Base-by-base conservation (phyloP, 1,284 basidiomycete species). In the Ceratobasidium sp. region DNA sequence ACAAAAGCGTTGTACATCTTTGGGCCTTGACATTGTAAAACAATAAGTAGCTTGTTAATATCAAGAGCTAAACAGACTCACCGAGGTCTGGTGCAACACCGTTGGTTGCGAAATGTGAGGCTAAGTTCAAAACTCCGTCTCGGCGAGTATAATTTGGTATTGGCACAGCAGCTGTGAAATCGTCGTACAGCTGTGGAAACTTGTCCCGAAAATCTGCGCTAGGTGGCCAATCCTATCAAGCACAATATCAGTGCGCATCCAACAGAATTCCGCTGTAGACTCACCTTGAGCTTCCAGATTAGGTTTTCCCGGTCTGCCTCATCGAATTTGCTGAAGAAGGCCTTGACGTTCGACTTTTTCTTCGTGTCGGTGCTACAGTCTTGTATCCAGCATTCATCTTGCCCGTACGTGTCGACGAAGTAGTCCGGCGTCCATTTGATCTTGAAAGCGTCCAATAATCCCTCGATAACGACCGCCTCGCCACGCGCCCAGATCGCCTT, bases 41-140 rank as follows among this genome's bases (percentile, higher is more conserved):
- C 9, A 39, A 53, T 44, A 44, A 66, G 42, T 49, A 28, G 28
- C 3, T 39, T 4, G 46, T 7, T 44, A 60, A 39, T 60, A 23
- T 5, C 58, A 12, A n/a, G 33, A 33, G 33, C 33, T 12, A 67
- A n/a, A 33, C 23, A 26, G 12, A 63, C 78, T 46, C 39, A 83
- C 96, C 97, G 15, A 98, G 90, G 84, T 99, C 97, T 4, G 97
- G 96, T 40, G 91, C 90, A 77, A 97, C 88, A 0, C 93, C 92
- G 80, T 96, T 96, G 7, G 87, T 86, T 0, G 97, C 97, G 84
- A 97, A 97, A 86, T 97, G 93, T 1, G 92, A 92, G 7, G 94
- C 94, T 33, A 98, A 89, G 82, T 98, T 98, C 77, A 94, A 86
- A 0, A 93, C 91, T 1, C 97, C 97, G 82, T 98, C 95, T 58